Evolutionary conservation across 2,329 filamentous ascomycete genomes (phyloP).

Genomic region (Zopfia rhizophila): DNA sequence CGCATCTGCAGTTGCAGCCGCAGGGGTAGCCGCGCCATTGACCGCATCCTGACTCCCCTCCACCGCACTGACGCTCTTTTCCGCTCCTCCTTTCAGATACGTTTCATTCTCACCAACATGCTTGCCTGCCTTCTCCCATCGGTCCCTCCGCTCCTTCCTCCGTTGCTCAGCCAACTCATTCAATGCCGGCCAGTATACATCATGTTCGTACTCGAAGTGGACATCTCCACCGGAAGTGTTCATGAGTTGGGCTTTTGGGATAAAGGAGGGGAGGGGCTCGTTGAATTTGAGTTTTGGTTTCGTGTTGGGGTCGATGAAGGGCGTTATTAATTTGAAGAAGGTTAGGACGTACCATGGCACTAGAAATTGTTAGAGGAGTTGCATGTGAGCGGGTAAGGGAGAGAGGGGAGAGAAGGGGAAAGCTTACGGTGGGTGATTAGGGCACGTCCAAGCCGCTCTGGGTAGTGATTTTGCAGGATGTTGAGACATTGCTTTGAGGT

Average conservation of each 20-base stretch:
- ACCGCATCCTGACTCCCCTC: constrained; percentile 6
- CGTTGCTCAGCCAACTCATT: constrained; percentile 75
- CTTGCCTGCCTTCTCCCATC: constrained; percentile 85
- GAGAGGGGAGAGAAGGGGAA: constrained; percentile 4
- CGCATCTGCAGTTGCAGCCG: not conserved
- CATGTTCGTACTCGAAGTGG: constrained; percentile 92
- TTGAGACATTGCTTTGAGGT: constrained; percentile 85
- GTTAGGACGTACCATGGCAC: constrained; percentile 91
- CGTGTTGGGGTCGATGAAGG: constrained; percentile 95
- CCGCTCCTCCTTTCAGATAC: constrained; percentile 79
- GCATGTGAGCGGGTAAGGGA: constrained; percentile 13
- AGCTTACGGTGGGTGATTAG: constrained; percentile 85
- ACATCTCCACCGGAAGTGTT: constrained; percentile 80
- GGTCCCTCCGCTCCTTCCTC: constrained; percentile 68
- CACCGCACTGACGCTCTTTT: constrained; percentile 33
- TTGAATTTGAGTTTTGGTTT: constrained; percentile 98
- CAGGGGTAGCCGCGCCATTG: constrained; percentile 4
- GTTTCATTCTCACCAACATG: constrained; percentile 86
- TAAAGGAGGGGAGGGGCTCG: constrained; percentile 84
- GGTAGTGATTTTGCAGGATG: constrained; percentile 96
- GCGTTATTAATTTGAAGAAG: constrained; percentile 96
- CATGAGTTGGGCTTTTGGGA: constrained; percentile 85
- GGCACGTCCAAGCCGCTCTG: constrained; percentile 87
- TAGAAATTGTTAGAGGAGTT: constrained; percentile 50
- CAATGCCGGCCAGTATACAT: constrained; percentile 87